Evolutionary conservation across 108 stramenopile species (phyloP).

Genomic region (Skeletonema grethae): DNA sequence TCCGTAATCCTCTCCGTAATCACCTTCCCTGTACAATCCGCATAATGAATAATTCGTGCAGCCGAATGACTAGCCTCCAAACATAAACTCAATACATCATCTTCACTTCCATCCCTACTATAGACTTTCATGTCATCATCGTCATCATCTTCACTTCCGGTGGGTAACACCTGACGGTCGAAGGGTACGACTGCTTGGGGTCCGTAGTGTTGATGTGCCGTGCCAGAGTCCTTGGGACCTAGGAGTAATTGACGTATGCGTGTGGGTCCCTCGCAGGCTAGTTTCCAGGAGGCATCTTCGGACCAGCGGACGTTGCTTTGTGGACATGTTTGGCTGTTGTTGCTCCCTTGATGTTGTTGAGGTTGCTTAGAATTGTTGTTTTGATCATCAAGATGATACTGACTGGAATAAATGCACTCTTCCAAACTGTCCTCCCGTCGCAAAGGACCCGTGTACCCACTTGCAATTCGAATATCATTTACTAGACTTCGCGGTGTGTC

Average conservation of each 20-base stretch:
- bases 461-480: constrained; percentile 68
- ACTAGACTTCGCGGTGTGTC: constrained; percentile 79
- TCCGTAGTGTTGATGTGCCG: constrained; percentile 9
- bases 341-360: constrained; percentile 4
- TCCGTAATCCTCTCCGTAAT: constrained; percentile 87
- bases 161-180: constrained; percentile 53
- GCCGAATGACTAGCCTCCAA: constrained; percentile 91
- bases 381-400: neutral
- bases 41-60: constrained; percentile 89
- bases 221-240: constrained; percentile 28
- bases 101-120: constrained; percentile 8
- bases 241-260: constrained; percentile 85
- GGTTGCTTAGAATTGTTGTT: neutral
- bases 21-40: constrained; percentile 88
- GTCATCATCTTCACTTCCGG: constrained; percentile 28
- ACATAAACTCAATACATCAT: constrained; percentile 24
- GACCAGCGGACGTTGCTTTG: constrained; percentile 65
- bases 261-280: constrained; percentile 87
- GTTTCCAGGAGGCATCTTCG: constrained; percentile 82
- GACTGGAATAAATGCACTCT: constrained; percentile 15
- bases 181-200: constrained; percentile 59
- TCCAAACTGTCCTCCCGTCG: constrained; percentile 8
- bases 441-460: constrained; percentile 19
- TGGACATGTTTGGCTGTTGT: constrained; percentile 13
- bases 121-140: constrained; percentile 39